Evolutionary conservation across 139 green algal genomes (phyloP), one percentile per base, ranked within the genome.

Genomic region (Astrephomene gubernaculifera): DNA sequence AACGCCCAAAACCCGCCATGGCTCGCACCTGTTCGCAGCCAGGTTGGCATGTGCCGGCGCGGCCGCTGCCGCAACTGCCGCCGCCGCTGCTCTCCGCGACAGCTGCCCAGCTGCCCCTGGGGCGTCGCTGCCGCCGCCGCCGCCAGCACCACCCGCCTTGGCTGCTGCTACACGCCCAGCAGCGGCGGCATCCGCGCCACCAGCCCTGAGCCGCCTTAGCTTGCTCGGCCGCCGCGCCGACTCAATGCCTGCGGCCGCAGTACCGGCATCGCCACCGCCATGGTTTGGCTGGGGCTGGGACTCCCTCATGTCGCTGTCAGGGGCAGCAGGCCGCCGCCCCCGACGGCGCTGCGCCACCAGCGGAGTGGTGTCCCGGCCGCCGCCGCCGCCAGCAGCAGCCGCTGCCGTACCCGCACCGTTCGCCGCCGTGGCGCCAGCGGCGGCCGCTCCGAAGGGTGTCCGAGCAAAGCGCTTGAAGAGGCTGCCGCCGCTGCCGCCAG

Each of bases 401-500:
- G 57, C 57, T 19, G 2, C 67, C 19, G 21, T 38, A 19, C 19
- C 4, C 38, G 31, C 67, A 5, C 24, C 22, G 6, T 36, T 38
- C 12, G 17, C 31, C 33, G 27, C 19, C 60, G 45, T 3, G 5
- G 45, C n/a, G 29, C 4, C 24, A 31, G 22, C 68, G 49, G 19
- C 49, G 7, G 52, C 43, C 29, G 39, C 53, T 29, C 24, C 17
- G 39, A 25, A 39, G 2, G 38, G 60, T 25, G 57, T 69, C 41
- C 17, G 2, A 5, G 74, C 54, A 29, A 82, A 57, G 36, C 44
- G 41, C 41, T 72, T 83, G 39, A 83, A 83, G 7, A 83, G 60
- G 41, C 76, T 83, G 0, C 76, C 60, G 4, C 76, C 44, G 76
- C 60, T 19, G 75, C 54, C 7, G n/a, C n/a, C n/a, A n/a, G n/a